Evolutionary conservation across 805 yeast species (phyloP).

Genomic region (Diddensiella caesifluorescens): DNA sequence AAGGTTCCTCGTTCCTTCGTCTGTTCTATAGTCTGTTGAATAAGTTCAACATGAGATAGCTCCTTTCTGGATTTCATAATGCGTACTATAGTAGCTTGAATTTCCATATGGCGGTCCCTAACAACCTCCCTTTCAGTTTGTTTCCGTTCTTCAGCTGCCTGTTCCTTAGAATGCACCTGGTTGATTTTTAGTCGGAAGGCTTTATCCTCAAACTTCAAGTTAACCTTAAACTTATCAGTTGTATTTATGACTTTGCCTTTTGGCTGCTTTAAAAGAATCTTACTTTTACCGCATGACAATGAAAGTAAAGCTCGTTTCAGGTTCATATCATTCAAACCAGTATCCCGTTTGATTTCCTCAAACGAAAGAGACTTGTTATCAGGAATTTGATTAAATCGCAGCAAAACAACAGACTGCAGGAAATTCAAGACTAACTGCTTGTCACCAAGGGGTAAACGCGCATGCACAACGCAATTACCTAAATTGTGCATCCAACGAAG

Average conservation of each 20-base stretch:
- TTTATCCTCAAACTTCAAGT: slow-evolving; percentile 22
- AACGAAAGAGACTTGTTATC: slow-evolving; percentile 19
- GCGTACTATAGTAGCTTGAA: slow-evolving; percentile 31
- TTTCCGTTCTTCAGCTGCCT: slow-evolving; percentile 23
- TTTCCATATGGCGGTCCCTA: slow-evolving; percentile 31
- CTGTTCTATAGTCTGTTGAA: slow-evolving; percentile 25
- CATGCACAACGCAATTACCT: slow-evolving; percentile 29
- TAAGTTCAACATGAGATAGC: slow-evolving; percentile 27
- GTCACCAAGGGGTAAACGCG: slow-evolving; percentile 27
- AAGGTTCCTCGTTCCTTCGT: slow-evolving; percentile 29
- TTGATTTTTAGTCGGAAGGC: slow-evolving; percentile 24
- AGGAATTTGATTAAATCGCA: slow-evolving; percentile 23
- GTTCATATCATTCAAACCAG: slow-evolving; percentile 20
- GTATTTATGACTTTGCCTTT: slow-evolving; percentile 17
- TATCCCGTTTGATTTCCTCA: slow-evolving; percentile 18
- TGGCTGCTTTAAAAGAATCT: slow-evolving; percentile 24
- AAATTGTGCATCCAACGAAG: slow-evolving; percentile 29
- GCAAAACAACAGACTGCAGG: slow-evolving; percentile 28
- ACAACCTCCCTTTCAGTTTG: slow-evolving; percentile 23
- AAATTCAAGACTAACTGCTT: slow-evolving; percentile 28
- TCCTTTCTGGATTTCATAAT: slow-evolving; percentile 29
- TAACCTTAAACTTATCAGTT: slow-evolving; percentile 24
- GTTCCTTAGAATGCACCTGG: slow-evolving; percentile 22
- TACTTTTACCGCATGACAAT: slow-evolving; percentile 24
- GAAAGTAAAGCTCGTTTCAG: slow-evolving; percentile 25